Conservation (phyloP, 768 basidiomycete genomes). For the Hemileccinum rubropunctum region DNA sequence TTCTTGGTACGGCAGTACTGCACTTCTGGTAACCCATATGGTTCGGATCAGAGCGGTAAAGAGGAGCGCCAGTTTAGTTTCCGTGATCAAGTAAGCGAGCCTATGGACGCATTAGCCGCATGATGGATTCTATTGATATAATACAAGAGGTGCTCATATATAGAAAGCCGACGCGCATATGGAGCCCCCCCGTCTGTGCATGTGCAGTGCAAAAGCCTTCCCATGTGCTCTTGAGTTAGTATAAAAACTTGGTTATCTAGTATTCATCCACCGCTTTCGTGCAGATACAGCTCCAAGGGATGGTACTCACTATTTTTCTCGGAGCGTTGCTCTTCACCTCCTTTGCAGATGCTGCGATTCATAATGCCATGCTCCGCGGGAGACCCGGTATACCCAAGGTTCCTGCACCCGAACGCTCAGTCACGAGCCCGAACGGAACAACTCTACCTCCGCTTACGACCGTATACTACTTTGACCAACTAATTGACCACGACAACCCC, state of each 20-base stretch:
- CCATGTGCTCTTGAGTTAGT: neutral
- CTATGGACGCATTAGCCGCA: neutral
- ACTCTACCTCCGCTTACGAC: slow-evolving; percentile 25
- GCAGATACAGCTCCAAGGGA: slow-evolving; percentile 2
- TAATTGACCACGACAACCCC: slow-evolving; percentile 50
- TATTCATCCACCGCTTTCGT: no score
- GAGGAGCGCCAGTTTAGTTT: no score
- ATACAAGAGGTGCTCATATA: neutral
- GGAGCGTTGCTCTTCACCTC: slow-evolving; percentile 10
- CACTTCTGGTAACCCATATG: no score
- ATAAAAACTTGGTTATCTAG: neutral
- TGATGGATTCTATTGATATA: neutral
- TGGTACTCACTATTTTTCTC: slow-evolving; percentile 9
- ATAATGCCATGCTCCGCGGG: slow-evolving; percentile 19
- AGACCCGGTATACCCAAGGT: slow-evolving; percentile 16
- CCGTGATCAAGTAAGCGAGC: no score
- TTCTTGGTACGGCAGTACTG: no score
- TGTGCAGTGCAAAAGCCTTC: slow-evolving; percentile 5
- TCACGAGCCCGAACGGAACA: slow-evolving; percentile 22
- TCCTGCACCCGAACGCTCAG: slow-evolving; percentile 3
- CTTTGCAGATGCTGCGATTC: slow-evolving; percentile 19
- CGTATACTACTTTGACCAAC: slow-evolving; percentile 31
- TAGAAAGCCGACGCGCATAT: no score
- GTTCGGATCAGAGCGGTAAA: no score
- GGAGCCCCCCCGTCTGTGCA: neutral